Evolutionary conservation across 305 asterid species (phyloP).

Genomic region (Plantago lanceolata): DNA sequence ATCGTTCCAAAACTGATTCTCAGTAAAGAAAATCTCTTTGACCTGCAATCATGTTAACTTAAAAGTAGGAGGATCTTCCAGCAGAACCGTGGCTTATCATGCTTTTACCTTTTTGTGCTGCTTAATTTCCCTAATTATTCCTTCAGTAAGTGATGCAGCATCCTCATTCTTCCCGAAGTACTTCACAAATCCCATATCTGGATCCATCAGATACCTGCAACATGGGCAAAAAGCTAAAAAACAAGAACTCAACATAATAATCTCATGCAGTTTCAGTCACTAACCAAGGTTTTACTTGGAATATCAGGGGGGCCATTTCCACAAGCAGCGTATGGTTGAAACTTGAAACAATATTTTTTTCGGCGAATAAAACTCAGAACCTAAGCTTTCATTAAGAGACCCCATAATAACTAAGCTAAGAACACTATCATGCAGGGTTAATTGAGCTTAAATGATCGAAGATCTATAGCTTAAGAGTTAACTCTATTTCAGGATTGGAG

Average conservation of each 20-base stretch:
- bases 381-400: too few species aligned
- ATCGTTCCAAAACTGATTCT: constrained; percentile 14
- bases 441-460: too few species aligned
- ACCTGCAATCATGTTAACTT: constrained; percentile 4
- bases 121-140: constrained; percentile 71
- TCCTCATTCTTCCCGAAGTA: constrained; percentile 76
- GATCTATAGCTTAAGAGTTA: background rate
- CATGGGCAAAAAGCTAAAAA: background rate
- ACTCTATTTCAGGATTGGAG: background rate
- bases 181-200: constrained; percentile 76
- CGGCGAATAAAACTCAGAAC: too few species aligned
- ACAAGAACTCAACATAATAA: background rate
- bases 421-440: too few species aligned
- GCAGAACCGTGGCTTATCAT: constrained; percentile 22
- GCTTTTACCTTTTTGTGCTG: constrained; percentile 51
- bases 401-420: too few species aligned
- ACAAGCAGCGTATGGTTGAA: too few species aligned
- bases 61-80: background rate
- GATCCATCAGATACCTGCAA: constrained; percentile 91
- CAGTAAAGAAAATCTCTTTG: background rate
- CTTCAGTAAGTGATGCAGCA: constrained; percentile 58
- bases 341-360: background rate
- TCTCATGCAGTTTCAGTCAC: background rate
- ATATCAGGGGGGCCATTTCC: background rate
- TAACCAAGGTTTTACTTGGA: background rate